Base-by-base conservation (phyloP, 108 stramenopile species). In the Pelagomonas calceolata region DNA sequence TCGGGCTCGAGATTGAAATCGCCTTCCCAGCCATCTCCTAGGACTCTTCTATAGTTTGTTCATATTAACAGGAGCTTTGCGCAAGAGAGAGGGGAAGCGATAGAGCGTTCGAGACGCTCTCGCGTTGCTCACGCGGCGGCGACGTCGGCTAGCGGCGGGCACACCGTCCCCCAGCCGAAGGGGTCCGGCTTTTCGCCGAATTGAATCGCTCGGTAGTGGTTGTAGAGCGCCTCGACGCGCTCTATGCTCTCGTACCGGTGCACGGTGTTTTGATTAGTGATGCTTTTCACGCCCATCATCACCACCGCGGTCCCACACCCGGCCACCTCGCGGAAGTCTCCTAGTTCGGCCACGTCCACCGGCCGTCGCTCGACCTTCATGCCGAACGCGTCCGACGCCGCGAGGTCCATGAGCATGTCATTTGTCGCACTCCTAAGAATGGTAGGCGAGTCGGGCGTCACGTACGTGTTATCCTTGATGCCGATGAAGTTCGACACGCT, bases 291-390 rank as follows among this genome's bases (percentile, higher is more conserved):
- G 37, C 73, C 33, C 17, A 79, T 80, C 46, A 82, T 70, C 43
- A 82, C 81, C 44, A 80, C 81, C 51, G 81, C 81, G 30, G 81
- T 82, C 18, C 81, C 81, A 63, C 81, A 82, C 1, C 76, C 79
- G 21, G 75, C 81, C 35, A 80, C 76, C 72, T 82, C 81, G 34
- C 31, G 43, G 36, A 82, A 75, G 39, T 36, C 37, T 18, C n/a
- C 68, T 26, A 80, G 65, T 36, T 80, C 79, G 3, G 18, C 51
- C 9, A 80, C 44, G 34, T 71, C 63, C 14, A 80, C 45, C 29
- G 72, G 69, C 32, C 79, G 36, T 26, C 37, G 45, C 51, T 82
- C 69, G 34, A 82, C 81, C 30, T 43, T 69, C 72, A 79, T 72
- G 29, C 81, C 81, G 65, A 35, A 46, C 34, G 75, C 79, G 32